Conservation (phyloP, 352 stramenopile species). For the Globisporangium splendens region DNA sequence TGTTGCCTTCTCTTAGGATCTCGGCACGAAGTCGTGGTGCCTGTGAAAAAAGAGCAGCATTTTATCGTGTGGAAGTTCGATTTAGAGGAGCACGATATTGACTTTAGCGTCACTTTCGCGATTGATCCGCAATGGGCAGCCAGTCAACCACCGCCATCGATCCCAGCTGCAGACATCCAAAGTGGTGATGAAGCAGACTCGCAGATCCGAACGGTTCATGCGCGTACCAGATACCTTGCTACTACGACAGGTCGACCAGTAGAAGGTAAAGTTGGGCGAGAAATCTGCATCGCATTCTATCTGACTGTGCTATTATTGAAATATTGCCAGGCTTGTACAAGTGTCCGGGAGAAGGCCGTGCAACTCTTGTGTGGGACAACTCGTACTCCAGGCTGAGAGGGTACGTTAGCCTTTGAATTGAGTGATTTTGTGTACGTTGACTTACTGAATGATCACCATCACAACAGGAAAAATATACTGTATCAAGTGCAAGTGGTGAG, state of each 20-base stretch:
- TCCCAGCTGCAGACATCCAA: constrained; percentile 4
- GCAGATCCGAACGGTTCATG: constrained; percentile 57
- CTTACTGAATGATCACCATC: constrained; percentile 1
- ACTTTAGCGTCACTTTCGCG: constrained; percentile 65
- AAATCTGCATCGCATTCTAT: background rate
- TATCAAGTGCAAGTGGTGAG: constrained; percentile 76
- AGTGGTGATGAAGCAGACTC: constrained; percentile 18
- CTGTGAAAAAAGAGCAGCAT: constrained; percentile 33
- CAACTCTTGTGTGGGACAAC: constrained; percentile 75
- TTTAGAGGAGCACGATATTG: constrained; percentile 75
- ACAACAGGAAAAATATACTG: constrained; percentile 61
- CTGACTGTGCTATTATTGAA: background rate
- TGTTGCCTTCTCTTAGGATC: constrained; percentile 32
- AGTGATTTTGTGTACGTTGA: background rate
- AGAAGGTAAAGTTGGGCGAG: constrained; percentile 28
- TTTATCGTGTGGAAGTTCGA: constrained; percentile 86
- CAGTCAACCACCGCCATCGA: constrained; percentile 20
- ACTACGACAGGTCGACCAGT: constrained; percentile 44
- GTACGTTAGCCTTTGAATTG: constrained; percentile 15
- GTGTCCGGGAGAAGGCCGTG: constrained; percentile 49
- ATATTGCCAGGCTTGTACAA: constrained; percentile 38
- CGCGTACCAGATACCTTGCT: constrained; percentile 54
- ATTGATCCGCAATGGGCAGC: constrained; percentile 14
- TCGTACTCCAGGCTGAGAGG: constrained; percentile 73
- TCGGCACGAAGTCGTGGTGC: constrained; percentile 53